These are phyloP conservation scores for Salvia hispanica DNA, from an alignment of 257 asterid genomes.

Conservation along the genomic window DNA sequence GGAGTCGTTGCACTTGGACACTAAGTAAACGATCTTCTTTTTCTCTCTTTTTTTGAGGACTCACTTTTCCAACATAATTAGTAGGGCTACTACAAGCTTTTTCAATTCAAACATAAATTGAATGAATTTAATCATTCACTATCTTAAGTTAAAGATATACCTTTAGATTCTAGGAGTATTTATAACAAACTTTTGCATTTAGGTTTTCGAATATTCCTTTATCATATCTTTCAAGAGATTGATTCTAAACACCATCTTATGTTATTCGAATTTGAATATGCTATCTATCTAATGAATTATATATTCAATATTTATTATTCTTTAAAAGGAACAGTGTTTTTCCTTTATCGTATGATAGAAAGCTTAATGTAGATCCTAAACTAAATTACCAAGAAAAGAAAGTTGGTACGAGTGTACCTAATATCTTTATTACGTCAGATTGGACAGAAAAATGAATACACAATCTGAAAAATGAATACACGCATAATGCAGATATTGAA, in stretches of 20 bases:
- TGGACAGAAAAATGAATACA: no score
- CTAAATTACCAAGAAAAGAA: background rate
- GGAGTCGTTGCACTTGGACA: constrained; percentile 8
- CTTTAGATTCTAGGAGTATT: background rate
- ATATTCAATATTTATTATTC: no score
- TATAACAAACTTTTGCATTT: no score
- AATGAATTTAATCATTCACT: background rate
- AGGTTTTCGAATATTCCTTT: no score
- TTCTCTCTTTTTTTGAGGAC: background rate
- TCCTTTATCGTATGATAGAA: background rate
- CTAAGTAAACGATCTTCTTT: constrained; percentile 9
- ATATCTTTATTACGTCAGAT: background rate
- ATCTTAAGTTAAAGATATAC: background rate
- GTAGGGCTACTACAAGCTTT: background rate
- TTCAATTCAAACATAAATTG: background rate
- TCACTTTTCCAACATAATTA: background rate
- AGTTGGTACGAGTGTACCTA: background rate
- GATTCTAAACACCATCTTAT: no score
- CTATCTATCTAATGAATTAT: no score
- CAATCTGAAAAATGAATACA: background rate
- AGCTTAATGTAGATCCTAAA: no score
- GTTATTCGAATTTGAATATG: no score
- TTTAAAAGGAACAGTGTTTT: no score
- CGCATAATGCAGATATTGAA: constrained; percentile 19
- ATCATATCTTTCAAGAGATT: no score